These are phyloP conservation scores for Nidularia pulvinata DNA, from an alignment of 768 basidiomycete species.

Conservation along the genomic window DNA sequence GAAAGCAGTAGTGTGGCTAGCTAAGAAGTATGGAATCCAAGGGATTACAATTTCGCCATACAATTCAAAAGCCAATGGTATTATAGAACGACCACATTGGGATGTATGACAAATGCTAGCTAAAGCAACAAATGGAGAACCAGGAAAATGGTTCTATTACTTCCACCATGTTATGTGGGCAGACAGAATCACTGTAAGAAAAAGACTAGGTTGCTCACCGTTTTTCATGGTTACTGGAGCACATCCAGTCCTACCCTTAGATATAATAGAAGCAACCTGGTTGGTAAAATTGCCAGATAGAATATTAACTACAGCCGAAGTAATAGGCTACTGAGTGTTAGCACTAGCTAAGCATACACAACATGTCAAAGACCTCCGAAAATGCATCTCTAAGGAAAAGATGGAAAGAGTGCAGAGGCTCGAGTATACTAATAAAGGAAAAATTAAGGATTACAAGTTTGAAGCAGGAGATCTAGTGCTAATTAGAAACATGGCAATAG, in stretches of 20 bases:
- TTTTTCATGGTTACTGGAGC: constrained; percentile 26
- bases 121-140: constrained; percentile 27
- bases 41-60: constrained; percentile 17
- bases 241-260: constrained; percentile 25
- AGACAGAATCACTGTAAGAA: constrained; percentile 23
- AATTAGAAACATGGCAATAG: constrained; percentile 23
- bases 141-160: constrained; percentile 24
- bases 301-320: constrained; percentile 14
- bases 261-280: constrained; percentile 27
- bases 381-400: constrained; percentile 7
- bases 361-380: constrained; percentile 7
- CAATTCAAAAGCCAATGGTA: constrained; percentile 17
- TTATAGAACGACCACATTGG: constrained; percentile 14
- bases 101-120: constrained; percentile 28
- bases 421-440: constrained; percentile 11
- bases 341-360: constrained; percentile 14
- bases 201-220: constrained; percentile 25
- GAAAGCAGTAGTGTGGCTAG: constrained; percentile 11
- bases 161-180: constrained; percentile 29
- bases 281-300: constrained; percentile 15
- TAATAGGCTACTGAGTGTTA: constrained; percentile 14
- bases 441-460: constrained; percentile 22
- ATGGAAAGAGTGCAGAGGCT: constrained; percentile 9
- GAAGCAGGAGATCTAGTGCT: constrained; percentile 27
- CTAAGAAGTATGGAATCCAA: constrained; percentile 17